A percentile compares a stretch with the other conserved stretches of the same genome.
These are phyloP conservation scores for Parietaria judaica DNA, from an alignment of 306 rosid genomes.

Conservation along the genomic window DNA sequence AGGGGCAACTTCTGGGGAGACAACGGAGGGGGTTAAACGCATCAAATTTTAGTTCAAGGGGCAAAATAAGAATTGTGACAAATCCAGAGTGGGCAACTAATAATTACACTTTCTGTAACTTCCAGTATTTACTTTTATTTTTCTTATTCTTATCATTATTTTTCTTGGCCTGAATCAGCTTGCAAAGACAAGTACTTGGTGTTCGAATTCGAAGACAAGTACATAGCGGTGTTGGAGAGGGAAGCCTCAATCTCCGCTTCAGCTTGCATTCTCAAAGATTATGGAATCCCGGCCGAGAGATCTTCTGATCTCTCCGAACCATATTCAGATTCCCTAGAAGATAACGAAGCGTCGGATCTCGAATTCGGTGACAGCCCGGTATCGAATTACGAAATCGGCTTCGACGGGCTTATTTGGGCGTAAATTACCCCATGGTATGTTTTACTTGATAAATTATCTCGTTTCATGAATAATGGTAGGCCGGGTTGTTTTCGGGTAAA, in stretches of 20 bases:
- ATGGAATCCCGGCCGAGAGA: constrained; percentile 85
- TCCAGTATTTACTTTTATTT: not conserved
- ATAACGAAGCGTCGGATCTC: constrained; percentile 29
- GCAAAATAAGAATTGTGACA: no score
- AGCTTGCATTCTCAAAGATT: constrained; percentile 61
- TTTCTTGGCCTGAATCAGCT: constrained; percentile 40
- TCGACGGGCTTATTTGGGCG: constrained; percentile 74
- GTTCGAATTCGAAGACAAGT: constrained; percentile 87
- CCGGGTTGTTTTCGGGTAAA: not conserved
- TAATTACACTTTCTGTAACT: no score
- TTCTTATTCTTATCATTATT: constrained; percentile 17
- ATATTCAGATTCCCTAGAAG: constrained; percentile 43
- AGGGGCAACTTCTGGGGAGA: no score
- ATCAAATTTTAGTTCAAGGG: no score
- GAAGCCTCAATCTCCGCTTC: constrained; percentile 57
- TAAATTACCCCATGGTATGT: constrained; percentile 13
- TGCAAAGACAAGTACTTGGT: constrained; percentile 64
- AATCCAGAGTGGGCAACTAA: no score
- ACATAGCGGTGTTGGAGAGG: constrained; percentile 69
- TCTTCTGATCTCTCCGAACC: constrained; percentile 75
- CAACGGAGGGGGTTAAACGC: no score
- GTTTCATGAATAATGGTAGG: constrained; percentile 5
- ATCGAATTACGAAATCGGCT: constrained; percentile 64
- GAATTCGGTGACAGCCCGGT: constrained; percentile 56
- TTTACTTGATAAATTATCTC: not conserved